Percentiles rank a stretch among this genome's conserved stretches.
These are phyloP conservation scores for Clavaria fumosa DNA, from an alignment of 768 basidiomycete species.

Conservation along the genomic window DNA sequence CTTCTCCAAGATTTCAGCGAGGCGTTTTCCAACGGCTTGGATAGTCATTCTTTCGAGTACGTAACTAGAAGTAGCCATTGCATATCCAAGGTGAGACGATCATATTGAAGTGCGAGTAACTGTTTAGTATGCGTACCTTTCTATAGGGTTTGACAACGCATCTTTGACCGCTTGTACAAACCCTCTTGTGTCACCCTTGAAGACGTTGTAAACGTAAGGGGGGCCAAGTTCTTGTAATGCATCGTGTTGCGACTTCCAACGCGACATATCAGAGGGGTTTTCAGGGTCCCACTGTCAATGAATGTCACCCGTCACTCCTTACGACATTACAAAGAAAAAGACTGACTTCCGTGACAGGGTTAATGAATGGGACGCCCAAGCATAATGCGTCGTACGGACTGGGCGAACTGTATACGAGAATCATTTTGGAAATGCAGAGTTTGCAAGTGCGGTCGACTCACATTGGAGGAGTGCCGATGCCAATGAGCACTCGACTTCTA, in stretches of 20 bases:
- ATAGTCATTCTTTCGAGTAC: slow-evolving; percentile 20
- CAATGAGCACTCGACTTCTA: slow-evolving; percentile 18
- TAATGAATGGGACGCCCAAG: slow-evolving; percentile 24
- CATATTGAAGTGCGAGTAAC: neutral
- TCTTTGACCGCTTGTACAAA: slow-evolving; percentile 16
- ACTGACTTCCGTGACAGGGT: slow-evolving; percentile 15
- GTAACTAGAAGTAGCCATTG: slow-evolving; percentile 10
- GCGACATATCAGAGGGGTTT: neutral
- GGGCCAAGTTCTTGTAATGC: slow-evolving; percentile 15
- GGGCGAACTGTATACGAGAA: slow-evolving; percentile 9
- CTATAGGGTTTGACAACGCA: slow-evolving; percentile 17
- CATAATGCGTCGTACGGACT: slow-evolving; percentile 22
- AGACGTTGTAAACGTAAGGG: slow-evolving; percentile 23
- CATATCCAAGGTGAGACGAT: neutral
- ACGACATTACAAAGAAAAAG: neutral
- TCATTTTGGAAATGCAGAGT: neutral
- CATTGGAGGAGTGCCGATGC: slow-evolving; percentile 13
- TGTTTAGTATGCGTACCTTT: slow-evolving; percentile 11
- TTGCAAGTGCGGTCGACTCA: neutral
- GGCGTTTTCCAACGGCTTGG: slow-evolving; percentile 13
- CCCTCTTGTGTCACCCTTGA: slow-evolving; percentile 14
- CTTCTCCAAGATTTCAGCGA: slow-evolving; percentile 15
- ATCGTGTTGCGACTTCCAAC: slow-evolving; percentile 17
- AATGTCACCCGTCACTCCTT: slow-evolving; percentile 1
- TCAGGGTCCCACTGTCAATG: slow-evolving; percentile 15